Conservation (phyloP, 1,284 basidiomycete genomes). For the Trichosporon sp. region DNA sequence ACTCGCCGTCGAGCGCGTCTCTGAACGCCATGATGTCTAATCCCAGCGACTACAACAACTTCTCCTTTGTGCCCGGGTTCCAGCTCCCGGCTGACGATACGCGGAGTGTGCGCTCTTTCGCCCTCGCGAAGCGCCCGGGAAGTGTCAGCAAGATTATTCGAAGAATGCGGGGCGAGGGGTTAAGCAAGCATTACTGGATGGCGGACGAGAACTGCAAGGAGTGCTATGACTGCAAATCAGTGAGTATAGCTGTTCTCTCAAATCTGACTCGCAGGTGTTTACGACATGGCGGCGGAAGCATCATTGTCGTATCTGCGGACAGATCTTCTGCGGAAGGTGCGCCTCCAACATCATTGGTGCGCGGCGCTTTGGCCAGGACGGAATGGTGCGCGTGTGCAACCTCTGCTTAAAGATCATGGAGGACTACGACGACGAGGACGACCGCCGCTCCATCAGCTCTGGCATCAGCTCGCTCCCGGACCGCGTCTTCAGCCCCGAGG, state of each 20-base stretch:
- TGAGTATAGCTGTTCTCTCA: constrained; percentile 17
- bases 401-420: constrained; percentile 86
- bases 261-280: constrained; percentile 68
- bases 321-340: constrained; percentile 85
- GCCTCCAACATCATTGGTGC: constrained; percentile 97
- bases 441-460: constrained; percentile 43
- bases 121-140: constrained; percentile 60
- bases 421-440: constrained; percentile 64
- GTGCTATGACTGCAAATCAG: constrained; percentile 77
- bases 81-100: constrained; percentile 45
- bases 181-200: constrained; percentile 82
- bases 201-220: constrained; percentile 94
- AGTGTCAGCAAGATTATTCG: constrained; percentile 86
- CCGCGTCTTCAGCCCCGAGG: constrained; percentile 44
- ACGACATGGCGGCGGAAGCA: constrained; percentile 90
- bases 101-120: constrained; percentile 42
- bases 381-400: constrained; percentile 89
- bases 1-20: constrained; percentile 44
- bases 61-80: constrained; percentile 46
- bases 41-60: constrained; percentile 38
- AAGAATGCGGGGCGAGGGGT: constrained; percentile 71
- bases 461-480: constrained; percentile 37
- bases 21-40: constrained; percentile 42
- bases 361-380: constrained; percentile 85
- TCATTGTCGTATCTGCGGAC: constrained; percentile 89